Base-by-base conservation (phyloP, 345 rosid species). In the Sonneratia caseolaris region DNA sequence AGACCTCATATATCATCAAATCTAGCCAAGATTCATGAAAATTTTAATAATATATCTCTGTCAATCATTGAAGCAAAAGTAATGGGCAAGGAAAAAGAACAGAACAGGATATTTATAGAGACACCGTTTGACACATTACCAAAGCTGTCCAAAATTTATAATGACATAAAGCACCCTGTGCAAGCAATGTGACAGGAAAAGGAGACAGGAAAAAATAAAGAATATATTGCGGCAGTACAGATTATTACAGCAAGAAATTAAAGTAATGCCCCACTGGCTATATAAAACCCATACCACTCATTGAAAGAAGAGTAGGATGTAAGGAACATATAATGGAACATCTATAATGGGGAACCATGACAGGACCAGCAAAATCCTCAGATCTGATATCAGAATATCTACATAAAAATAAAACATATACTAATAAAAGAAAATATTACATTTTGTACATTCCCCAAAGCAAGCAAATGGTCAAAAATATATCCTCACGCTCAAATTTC, bases 141-240 rank as follows among this genome's bases (percentile, higher is more conserved):
- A 21, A 43, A 62, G 68, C 37, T 37, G 35, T 35, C 72, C 81
- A 71, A 69, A 61, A 53, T 21, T 68, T 69, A n/a, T 8, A 73
- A 70, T 70, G 74, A 56, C 47, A 40, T 22, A 32, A 37, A 37
- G 55, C 24, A 11, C 43, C 27, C 19, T 38, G 53, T 56, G 73
- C 73, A 61, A 38, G 14, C 66, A 62, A 0, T 62, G 11, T 4
- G 27, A 62, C 37, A 62, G 19, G 37, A 4, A 62, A 21, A 38
- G 7, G 42, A n/a, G 7, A 43, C 1, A 10, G 51, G 18, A 5
- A 21, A 40, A 27, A 68, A 40, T 68, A 38, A 18, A 45, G 53
- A 22, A 68, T 22, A 18, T 62, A 14, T 45, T 40, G 27, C 37
- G n/a, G 53, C 53, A 68, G 27, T n/a, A 42, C 70, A 7, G 70